A percentile compares a stretch with the other conserved stretches of the same genome.
phyloP scores from a whole-genome alignment of 1,284 basidiomycete species.

The Cystobasidium pallidum region DNA sequence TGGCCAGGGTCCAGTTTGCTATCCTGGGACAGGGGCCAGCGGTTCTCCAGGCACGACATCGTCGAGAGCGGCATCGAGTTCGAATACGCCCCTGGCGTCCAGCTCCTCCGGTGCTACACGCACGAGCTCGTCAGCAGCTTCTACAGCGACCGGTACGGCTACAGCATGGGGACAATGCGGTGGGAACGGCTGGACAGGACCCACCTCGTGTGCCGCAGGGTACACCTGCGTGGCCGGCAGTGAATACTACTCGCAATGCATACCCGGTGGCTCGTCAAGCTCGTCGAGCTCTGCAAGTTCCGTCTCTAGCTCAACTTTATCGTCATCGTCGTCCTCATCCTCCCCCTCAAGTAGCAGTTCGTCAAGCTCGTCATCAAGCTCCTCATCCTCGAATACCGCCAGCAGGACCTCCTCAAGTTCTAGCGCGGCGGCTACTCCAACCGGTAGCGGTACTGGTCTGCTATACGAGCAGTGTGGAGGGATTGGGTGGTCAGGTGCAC shows the following conservation, averaged over 20 bases:
- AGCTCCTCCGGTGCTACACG: neutral
- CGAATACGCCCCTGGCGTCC: neutral
- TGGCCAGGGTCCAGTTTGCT: conserved; percentile 37
- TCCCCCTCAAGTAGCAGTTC: neutral
- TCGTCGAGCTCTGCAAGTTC: no score
- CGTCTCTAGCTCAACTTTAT: no score
- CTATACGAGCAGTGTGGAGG: conserved; percentile 32
- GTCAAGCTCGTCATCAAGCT: neutral
- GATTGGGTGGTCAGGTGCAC: neutral
- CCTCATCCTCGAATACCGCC: neutral
- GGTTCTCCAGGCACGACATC: neutral
- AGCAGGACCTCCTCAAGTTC: conserved; percentile 1
- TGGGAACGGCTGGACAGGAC: conserved; percentile 1
- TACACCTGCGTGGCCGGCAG: neutral
- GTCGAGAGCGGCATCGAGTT: conserved; percentile 5
- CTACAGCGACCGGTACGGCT: neutral
- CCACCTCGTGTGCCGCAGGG: conserved; percentile 1
- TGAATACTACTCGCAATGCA: conserved; percentile 5
- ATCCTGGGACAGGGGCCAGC: conserved; percentile 1
- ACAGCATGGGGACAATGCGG: conserved; percentile 14
- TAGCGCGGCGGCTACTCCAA: neutral
- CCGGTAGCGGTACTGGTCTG: neutral
- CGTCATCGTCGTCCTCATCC: neutral
- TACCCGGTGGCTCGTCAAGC: conserved; percentile 9
- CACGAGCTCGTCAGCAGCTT: neutral